Evolutionary conservation across 345 rosid species (phyloP), one percentile per base, ranked within the genome.

Genomic region (Hibiscus mutabilis): DNA sequence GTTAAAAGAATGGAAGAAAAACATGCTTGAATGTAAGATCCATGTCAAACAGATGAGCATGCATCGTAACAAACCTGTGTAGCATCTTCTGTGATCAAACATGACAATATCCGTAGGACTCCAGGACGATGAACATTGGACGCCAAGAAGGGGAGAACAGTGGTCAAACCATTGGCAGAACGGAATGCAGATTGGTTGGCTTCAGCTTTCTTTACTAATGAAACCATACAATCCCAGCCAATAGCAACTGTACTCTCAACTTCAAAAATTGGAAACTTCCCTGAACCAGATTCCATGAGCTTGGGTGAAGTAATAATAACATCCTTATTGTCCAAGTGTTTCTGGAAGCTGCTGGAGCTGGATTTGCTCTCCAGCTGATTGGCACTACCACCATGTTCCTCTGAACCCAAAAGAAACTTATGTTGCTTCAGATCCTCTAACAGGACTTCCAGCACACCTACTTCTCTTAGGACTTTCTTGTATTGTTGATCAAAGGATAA

Each of bases 171-270:
- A 79, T 91, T 90, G 74, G 96, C 89, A 13, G 93, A 86, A 29
- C 99, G 91, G 77, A 96, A 92, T 58, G 97, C 81, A 55, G 93
- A 80, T 80, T 89, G 99, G 80, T 78, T 88, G 37, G 86, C 86
- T 84, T 96, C 99, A 77, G 98, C 83, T 85, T 89, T 91, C 91
- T 92, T 96, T 76, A 96, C 66, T 77, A 96, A 81, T 78, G 97
- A 88, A 68, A 89, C 85, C 93, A 96, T 44, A 74, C 97, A 92
- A 80, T 96, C 99, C 99, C 99, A 96, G 27, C 89, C 97, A 77
- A 92, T 80, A 67, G 88, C 79, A 51, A 89, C 86, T 55, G 97
- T 9, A 6, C 19, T 25, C 59, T 55, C 24, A 9, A 25, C 25
- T 55, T 55, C 59, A 55, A 55, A 55, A 55, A 19, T 19, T 7